Evolutionary conservation across 148 eudicot species (phyloP), one percentile per base, ranked within the genome.

Genomic region (Linanthus parryae): DNA sequence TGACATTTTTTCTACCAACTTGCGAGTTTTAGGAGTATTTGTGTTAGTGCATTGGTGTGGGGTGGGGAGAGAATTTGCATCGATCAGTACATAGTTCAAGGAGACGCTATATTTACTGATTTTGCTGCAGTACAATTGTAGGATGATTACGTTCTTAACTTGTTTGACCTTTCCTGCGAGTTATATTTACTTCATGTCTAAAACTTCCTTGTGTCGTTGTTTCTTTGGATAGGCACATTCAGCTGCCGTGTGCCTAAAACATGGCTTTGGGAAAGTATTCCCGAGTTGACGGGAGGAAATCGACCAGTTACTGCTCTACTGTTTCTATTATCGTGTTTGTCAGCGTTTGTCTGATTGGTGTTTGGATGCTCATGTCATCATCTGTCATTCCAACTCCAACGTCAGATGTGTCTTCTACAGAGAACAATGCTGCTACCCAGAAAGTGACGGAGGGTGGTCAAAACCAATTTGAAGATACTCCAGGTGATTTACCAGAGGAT

Each of bases 231-330:
- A 60, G 64, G 56, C 21, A 29, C 23, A 38, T 20, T 59, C 51
- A 27, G 4, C 9, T 21, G 37, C 31, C 48, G 54, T 25, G 52
- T 37, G 14, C 40, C 26, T 22, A n/a, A 48, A 46, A 33, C 21
- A 82, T 82, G 89, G 84, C 79, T 28, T 12, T 44, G 43, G 79
- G 73, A 66, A 82, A 67, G 58, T 59, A 78, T 71, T 45, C 73
- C 53, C 81, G 81, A n/a, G 45, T 64, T 19, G 84, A 82, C 24
- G 73, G 72, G 59, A 69, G 70, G 48, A 79, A 66, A 25, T 67
- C 79, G 34, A 40, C 67, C 2, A 71, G 62, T 52, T 62, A 54
- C 64, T 70, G 78, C 51, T 70, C 75, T 33, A 43, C 61, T 38
- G 46, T 57, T 7, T 67, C 65, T 39, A 34, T 73, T 23, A 63